Percentiles rank a stretch among this genome's conserved stretches.
phyloP scores from a whole-genome alignment of 2,329 filamentous ascomycete genomes.

The Chrysoporthe austroafricana region DNA sequence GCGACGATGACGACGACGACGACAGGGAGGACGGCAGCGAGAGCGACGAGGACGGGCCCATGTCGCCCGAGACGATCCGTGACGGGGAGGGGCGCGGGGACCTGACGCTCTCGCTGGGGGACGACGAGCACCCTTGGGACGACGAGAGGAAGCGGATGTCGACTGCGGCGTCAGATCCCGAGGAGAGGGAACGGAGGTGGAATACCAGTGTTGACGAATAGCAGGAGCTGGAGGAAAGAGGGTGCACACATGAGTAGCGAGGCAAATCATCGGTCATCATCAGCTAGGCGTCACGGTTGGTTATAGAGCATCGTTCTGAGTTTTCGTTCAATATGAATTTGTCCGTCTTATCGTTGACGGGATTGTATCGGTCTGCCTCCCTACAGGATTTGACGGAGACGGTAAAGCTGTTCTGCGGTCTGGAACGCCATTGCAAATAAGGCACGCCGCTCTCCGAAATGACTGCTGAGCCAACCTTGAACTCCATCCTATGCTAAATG shows the following conservation, averaged over 20 bases:
- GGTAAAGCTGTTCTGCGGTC: background rate
- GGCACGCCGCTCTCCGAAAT: background rate
- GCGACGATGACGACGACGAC: constrained; percentile 31
- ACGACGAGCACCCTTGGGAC: constrained; percentile 12
- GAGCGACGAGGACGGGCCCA: constrained; percentile 29
- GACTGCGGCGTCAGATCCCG: constrained; percentile 28
- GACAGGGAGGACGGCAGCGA: constrained; percentile 30
- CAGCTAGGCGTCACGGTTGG: constrained; percentile 29
- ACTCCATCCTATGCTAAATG: constrained; percentile 16
- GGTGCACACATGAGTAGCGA: background rate
- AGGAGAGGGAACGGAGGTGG: constrained; percentile 30
- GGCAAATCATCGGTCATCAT: constrained; percentile 5
- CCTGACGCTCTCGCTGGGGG: constrained; percentile 18
- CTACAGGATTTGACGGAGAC: too few relatives aligned
- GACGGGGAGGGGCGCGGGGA: constrained; percentile 24
- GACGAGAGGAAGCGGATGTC: constrained; percentile 27
- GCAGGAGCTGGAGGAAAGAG: background rate
- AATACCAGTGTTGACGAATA: constrained; percentile 17
- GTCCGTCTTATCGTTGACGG: background rate
- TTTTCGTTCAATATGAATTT: background rate
- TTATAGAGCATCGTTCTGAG: constrained; percentile 11
- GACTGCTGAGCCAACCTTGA: background rate
- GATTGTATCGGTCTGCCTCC: background rate
- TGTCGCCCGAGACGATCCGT: constrained; percentile 24
- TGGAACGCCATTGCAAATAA: background rate